Evolutionary conservation across 345 rosid species (phyloP).

Genomic region (Populus davidiana): DNA sequence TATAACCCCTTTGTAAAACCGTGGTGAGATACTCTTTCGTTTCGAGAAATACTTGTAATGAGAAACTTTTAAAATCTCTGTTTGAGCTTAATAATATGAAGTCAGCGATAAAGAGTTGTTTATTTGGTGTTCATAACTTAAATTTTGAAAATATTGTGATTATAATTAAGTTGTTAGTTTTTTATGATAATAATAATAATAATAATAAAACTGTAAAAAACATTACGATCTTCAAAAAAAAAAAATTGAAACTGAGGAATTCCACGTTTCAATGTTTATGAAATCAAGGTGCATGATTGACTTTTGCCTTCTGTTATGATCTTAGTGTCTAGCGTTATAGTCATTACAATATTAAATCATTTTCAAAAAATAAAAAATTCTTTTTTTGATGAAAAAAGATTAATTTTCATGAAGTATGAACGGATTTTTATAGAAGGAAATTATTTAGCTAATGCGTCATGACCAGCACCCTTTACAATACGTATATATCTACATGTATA

Average conservation of each 20-base stretch:
- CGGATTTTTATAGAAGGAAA: background rate
- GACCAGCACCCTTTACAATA: too few relatives aligned
- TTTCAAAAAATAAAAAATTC: background rate
- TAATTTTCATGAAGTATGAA: background rate
- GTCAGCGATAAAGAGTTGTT: background rate
- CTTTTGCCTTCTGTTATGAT: background rate
- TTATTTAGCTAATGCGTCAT: background rate
- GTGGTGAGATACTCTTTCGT: background rate
- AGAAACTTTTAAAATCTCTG: background rate
- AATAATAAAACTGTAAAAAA: background rate
- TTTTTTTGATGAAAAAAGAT: background rate
- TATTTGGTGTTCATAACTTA: background rate
- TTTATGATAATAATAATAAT: background rate
- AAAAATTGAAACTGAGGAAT: conserved; percentile 12
- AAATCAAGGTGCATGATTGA: conserved; percentile 15
- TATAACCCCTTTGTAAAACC: background rate
- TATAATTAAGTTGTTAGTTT: background rate
- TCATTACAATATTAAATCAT: background rate
- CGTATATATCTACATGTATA: too few relatives aligned
- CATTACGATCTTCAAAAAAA: background rate
- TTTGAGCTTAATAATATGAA: background rate
- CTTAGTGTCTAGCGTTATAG: background rate
- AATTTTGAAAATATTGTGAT: background rate
- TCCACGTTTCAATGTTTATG: conserved; percentile 20
- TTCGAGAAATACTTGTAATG: background rate